A percentile compares a stretch with the other conserved stretches of the same genome.
Evolutionary conservation across 768 basidiomycete species (phyloP).

Genomic region (Pholiota conissans): DNA sequence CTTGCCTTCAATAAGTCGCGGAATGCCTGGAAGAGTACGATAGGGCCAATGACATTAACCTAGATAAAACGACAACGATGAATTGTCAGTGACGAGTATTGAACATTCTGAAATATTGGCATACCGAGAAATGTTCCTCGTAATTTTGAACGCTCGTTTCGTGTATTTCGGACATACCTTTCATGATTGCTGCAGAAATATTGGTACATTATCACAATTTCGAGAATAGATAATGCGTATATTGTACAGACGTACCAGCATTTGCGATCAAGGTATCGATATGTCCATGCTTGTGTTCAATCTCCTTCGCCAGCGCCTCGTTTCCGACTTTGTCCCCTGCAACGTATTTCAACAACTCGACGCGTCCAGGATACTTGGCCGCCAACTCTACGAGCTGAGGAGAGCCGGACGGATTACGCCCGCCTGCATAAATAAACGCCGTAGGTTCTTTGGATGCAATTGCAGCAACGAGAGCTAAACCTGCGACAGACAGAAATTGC

Average conservation of each 20-base stretch:
- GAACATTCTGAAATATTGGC: too few relatives aligned
- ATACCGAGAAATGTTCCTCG: not conserved
- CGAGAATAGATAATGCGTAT: not conserved
- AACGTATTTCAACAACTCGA: not conserved
- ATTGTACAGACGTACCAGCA: not conserved
- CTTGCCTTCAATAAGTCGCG: too few relatives aligned
- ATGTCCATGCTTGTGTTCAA: not conserved
- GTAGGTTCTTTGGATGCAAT: not conserved
- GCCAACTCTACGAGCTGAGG: not conserved
- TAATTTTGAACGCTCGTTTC: not conserved
- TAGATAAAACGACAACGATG: too few relatives aligned
- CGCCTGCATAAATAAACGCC: conserved; percentile 1
- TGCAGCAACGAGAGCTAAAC: not conserved
- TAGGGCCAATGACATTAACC: too few relatives aligned
- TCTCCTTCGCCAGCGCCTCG: not conserved
- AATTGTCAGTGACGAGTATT: too few relatives aligned
- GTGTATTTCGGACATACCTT: not conserved
- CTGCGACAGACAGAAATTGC: too few relatives aligned
- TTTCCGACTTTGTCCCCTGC: not conserved
- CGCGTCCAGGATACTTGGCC: not conserved
- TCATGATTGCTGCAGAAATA: not conserved
- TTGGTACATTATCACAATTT: not conserved
- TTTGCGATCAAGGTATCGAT: not conserved
- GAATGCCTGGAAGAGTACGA: too few relatives aligned
- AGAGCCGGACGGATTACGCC: not conserved